Percentiles rank a stretch among this genome's conserved stretches.
Conservation (phyloP, 345 rosid genomes). For the Murraya koenigii region DNA sequence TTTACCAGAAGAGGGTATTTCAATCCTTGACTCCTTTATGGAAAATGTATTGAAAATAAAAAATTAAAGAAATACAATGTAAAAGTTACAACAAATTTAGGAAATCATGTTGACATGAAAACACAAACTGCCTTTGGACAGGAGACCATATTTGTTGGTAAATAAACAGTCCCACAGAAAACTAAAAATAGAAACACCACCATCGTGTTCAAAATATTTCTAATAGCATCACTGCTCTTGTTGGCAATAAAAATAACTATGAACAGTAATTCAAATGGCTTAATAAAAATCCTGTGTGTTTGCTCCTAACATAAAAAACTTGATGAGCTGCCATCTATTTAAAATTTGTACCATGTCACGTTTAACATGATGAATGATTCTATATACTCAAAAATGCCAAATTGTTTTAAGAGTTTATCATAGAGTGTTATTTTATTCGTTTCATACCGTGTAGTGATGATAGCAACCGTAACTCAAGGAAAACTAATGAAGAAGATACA, state of each 20-base stretch:
- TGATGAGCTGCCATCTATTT: background rate
- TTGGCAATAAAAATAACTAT: background rate
- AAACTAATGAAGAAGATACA: background rate
- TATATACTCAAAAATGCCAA: too few relatives aligned
- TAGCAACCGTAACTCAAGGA: background rate
- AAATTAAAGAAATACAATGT: slow-evolving; percentile 4
- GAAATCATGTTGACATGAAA: background rate
- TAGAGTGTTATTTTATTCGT: too few relatives aligned
- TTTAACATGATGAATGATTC: background rate
- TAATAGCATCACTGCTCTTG: background rate
- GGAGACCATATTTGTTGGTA: background rate
- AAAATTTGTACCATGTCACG: background rate
- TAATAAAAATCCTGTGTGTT: background rate
- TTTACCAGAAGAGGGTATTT: slow-evolving; percentile 85
- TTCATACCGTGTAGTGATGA: too few relatives aligned
- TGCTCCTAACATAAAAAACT: background rate
- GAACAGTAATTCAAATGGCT: background rate
- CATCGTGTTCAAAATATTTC: background rate
- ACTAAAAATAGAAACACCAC: background rate
- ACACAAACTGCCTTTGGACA: background rate
- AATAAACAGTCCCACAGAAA: background rate
- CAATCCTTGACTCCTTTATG: slow-evolving; percentile 56
- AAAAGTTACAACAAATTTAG: background rate
- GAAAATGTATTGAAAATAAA: background rate
- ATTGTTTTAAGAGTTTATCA: too few relatives aligned